Conservation (phyloP, 306 rosid genomes). For the Rubus idaeus region DNA sequence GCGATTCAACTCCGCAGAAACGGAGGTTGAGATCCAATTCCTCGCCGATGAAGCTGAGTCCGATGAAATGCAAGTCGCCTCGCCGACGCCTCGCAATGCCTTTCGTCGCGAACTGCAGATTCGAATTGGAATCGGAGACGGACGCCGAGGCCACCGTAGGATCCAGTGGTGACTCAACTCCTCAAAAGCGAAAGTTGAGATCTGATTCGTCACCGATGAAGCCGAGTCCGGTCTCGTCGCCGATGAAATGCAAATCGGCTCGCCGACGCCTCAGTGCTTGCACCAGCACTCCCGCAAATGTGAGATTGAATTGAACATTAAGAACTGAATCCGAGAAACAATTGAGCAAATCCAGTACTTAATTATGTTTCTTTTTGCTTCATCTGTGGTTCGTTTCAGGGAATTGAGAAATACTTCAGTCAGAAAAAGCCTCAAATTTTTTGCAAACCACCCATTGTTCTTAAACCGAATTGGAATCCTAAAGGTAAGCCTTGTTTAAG, state of each 20-base stretch:
- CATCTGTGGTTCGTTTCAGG: conserved; percentile 34
- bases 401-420: conserved; percentile 11
- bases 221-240: conserved; percentile 31
- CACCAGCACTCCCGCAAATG: conserved; percentile 23
- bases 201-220: conserved; percentile 31
- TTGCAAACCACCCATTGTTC: conserved; percentile 18
- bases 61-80: conserved; percentile 29
- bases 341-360: background rate
- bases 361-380: background rate
- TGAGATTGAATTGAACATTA: conserved; percentile 13
- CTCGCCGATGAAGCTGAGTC: conserved; percentile 24
- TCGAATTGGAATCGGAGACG: background rate
- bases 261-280: conserved; percentile 37
- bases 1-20: conserved; percentile 35
- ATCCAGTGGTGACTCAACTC: conserved; percentile 27
- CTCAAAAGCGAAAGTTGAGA: conserved; percentile 48
- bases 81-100: background rate
- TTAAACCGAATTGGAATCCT: conserved; percentile 61
- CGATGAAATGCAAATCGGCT: conserved; percentile 46
- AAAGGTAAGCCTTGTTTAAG: conserved; percentile 41
- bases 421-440: conserved; percentile 25
- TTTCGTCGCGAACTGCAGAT: background rate
- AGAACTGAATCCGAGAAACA: background rate
- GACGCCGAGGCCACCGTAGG: background rate
- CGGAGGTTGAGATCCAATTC: conserved; percentile 44